phyloP scores from a whole-genome alignment of 306 rosid species.

The Cucurbita pepo region DNA sequence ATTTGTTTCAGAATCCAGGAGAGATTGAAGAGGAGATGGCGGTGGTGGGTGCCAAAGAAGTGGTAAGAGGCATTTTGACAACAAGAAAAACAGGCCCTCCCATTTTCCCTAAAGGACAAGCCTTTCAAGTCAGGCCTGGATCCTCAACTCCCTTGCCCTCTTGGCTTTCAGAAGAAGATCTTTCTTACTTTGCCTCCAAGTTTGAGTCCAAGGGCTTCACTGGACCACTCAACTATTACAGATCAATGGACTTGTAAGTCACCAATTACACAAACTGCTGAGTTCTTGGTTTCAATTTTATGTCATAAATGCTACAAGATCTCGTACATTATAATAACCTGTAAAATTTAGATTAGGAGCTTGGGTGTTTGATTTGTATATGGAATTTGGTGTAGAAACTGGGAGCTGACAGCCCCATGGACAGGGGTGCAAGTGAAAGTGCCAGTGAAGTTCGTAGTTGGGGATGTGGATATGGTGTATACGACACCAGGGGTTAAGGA shows the following conservation, averaged over 20 bases:
- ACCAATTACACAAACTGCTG: background rate
- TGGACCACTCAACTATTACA: conserved; percentile 51
- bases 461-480: conserved; percentile 52
- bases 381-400: conserved; percentile 27
- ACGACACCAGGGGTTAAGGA: conserved; percentile 35
- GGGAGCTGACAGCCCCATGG: conserved; percentile 73
- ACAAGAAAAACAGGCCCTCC: conserved; percentile 41
- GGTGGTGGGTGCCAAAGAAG: conserved; percentile 30
- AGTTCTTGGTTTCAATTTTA: background rate
- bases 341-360: too few relatives aligned
- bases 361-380: background rate
- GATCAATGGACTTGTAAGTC: conserved; percentile 42
- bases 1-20: conserved; percentile 29
- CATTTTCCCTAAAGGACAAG: conserved; percentile 31
- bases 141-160: conserved; percentile 35
- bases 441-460: conserved; percentile 56
- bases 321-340: background rate
- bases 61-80: conserved; percentile 39
- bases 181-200: conserved; percentile 33
- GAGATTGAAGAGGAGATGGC: conserved; percentile 57
- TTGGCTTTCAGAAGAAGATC: conserved; percentile 64
- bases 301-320: background rate
- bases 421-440: conserved; percentile 36
- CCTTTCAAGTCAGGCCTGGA: conserved; percentile 21
- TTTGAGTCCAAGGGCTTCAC: conserved; percentile 54